Evolutionary conservation across 768 basidiomycete species (phyloP).

Genomic region (Boletus huronensis): DNA sequence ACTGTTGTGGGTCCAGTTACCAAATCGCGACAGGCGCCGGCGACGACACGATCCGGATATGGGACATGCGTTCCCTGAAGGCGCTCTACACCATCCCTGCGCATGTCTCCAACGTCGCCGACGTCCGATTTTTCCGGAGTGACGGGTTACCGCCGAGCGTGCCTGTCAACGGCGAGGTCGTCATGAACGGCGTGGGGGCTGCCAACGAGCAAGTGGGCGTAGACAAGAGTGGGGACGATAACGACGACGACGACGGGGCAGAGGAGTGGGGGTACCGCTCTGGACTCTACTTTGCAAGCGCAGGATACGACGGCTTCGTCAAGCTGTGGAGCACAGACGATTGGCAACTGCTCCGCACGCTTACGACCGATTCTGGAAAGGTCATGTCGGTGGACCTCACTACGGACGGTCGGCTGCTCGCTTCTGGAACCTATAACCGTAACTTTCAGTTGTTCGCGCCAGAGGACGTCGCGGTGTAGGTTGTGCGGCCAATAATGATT

Average conservation of each 20-base stretch:
- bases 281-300: constrained; percentile 88
- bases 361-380: constrained; percentile 95
- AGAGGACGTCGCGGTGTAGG: constrained; percentile 49
- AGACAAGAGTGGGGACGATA: constrained; percentile 29
- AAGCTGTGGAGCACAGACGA: constrained; percentile 98
- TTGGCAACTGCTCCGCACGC: constrained; percentile 86
- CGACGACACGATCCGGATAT: constrained; percentile 97
- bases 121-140: constrained; percentile 88
- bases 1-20: constrained; percentile 51
- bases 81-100: constrained; percentile 96
- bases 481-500: constrained; percentile 15
- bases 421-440: constrained; percentile 88
- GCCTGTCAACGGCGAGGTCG: constrained; percentile 39
- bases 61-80: constrained; percentile 94
- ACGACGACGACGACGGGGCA: constrained; percentile 18
- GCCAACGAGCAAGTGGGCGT: constrained; percentile 23
- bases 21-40: constrained; percentile 97
- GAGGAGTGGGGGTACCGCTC: constrained; percentile 81
- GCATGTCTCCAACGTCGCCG: constrained; percentile 91
- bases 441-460: constrained; percentile 92
- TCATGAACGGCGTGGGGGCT: constrained; percentile 48
- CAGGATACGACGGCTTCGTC: constrained; percentile 93
- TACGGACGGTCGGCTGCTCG: constrained; percentile 77
- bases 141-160: constrained; percentile 49
- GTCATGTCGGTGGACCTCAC: constrained; percentile 97